phyloP scores from a whole-genome alignment of 192 early-diverging fungal genomes.

The Rhizophlyctis rosea region DNA sequence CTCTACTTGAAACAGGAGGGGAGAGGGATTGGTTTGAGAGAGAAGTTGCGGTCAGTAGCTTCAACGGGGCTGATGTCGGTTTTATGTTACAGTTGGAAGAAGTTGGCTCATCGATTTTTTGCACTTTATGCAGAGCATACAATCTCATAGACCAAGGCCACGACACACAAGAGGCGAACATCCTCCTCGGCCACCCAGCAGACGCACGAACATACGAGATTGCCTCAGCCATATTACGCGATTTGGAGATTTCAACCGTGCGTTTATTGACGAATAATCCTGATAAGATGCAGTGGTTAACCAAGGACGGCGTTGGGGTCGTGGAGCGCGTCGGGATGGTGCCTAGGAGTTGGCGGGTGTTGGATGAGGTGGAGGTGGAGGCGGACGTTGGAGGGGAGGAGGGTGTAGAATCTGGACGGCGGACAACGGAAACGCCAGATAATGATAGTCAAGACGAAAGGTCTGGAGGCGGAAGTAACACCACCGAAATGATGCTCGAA shows the following conservation, averaged over 20 bases:
- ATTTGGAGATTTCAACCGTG: constrained; percentile 69
- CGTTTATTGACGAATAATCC: constrained; percentile 94
- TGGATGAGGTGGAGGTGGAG: too few relatives aligned
- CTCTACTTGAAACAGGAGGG: constrained; percentile 96
- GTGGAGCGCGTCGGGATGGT: constrained; percentile 86
- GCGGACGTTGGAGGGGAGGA: constrained; percentile 26
- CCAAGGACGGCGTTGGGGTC: constrained; percentile 68
- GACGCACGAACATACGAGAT: constrained; percentile 93
- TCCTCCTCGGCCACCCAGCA: constrained; percentile 83
- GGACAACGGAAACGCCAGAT: too few relatives aligned
- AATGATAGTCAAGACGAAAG: constrained; percentile 5
- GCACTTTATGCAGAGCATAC: constrained; percentile 68
- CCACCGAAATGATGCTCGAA: constrained; percentile 30
- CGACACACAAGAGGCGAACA: constrained; percentile 90
- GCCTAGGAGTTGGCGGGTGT: constrained; percentile 73
- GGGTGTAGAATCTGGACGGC: constrained; percentile 15
- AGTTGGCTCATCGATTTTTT: not conserved
- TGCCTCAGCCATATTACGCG: constrained; percentile 82
- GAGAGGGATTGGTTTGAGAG: constrained; percentile 87
- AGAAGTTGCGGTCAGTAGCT: constrained; percentile 77
- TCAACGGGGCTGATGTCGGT: not conserved
- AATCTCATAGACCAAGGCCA: constrained; percentile 95
- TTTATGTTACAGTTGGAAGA: constrained; percentile 19
- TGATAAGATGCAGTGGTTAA: constrained; percentile 83
- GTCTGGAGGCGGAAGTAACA: constrained; percentile 9